Evolutionary conservation across 805 yeast species (phyloP).

Genomic region (Cyberlindnera americana): DNA sequence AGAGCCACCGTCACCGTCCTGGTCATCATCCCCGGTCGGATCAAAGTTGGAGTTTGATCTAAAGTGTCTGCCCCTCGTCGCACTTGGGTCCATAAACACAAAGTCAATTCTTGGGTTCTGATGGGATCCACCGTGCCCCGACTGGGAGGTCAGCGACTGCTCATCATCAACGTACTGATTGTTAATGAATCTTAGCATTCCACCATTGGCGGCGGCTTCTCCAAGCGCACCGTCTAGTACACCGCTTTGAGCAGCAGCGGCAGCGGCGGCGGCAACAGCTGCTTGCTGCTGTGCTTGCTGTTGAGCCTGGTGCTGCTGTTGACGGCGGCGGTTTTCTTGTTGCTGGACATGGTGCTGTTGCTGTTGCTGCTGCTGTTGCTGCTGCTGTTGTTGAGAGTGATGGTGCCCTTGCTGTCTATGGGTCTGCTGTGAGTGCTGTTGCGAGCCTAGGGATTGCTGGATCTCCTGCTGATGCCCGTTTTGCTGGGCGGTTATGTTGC

Average conservation of each 20-base stretch:
- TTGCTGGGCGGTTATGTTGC: conserved; percentile 5
- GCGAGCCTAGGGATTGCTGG: no score
- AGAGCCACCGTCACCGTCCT: conserved; percentile 16
- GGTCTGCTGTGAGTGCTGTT: no score
- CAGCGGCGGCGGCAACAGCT: conserved; percentile 12
- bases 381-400: conserved; percentile 5
- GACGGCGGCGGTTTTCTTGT: conserved; percentile 9
- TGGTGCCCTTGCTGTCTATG: conserved; percentile 1
- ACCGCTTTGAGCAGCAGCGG: conserved; percentile 15
- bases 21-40: conserved; percentile 18
- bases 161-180: conserved; percentile 31
- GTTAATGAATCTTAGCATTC: conserved; percentile 29
- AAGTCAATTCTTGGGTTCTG: conserved; percentile 27
- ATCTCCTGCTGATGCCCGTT: conserved; percentile 11
- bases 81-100: conserved; percentile 30
- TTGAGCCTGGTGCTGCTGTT: conserved; percentile 5
- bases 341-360: conserved; percentile 3
- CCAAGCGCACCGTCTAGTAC: conserved; percentile 19
- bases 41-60: conserved; percentile 22
- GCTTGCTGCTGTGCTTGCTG: conserved; percentile 15
- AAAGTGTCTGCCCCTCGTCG: conserved; percentile 24
- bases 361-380: conserved; percentile 7
- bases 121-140: conserved; percentile 7
- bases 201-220: conserved; percentile 22
- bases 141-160: conserved; percentile 17